Conservation (phyloP, 2,329 filamentous ascomycete species). For the Beauveria australis region DNA sequence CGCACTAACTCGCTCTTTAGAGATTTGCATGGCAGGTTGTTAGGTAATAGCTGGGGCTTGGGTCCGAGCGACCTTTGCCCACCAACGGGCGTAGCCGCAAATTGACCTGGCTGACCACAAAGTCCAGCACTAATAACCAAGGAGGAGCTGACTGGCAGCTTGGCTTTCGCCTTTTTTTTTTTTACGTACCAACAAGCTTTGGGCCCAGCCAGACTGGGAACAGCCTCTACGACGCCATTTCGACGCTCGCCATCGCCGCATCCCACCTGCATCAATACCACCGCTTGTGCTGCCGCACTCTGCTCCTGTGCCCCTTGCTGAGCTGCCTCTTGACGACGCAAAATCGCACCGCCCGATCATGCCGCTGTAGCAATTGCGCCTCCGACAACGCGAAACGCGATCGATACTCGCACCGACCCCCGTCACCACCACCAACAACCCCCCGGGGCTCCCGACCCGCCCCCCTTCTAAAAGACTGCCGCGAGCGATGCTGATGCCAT, state of each 20-base stretch:
- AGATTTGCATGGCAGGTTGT: neutral
- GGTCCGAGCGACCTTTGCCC: neutral
- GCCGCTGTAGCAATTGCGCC: constrained; percentile 6
- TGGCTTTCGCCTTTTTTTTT: constrained; percentile 4
- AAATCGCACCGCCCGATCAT: neutral
- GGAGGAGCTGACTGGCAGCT: neutral
- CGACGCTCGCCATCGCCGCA: neutral
- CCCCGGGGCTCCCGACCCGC: constrained; percentile 4
- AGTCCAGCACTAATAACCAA: neutral
- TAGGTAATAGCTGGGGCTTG: neutral
- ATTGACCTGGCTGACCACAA: constrained; percentile 6
- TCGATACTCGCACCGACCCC: neutral
- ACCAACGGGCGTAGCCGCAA: constrained; percentile 5
- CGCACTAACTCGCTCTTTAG: neutral
- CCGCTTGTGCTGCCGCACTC: neutral
- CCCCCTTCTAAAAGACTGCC: constrained; percentile 9
- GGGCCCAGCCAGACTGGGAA: neutral
- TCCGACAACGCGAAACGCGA: constrained; percentile 4
- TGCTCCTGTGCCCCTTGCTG: neutral
- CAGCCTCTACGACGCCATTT: neutral
- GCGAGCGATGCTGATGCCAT: constrained; percentile 27
- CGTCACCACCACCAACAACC: neutral
- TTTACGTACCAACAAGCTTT: constrained; percentile 2
- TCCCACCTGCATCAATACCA: neutral
- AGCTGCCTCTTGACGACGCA: neutral